These are phyloP conservation scores for Linum tenue DNA, from an alignment of 345 rosid species.

Conservation along the genomic window DNA sequence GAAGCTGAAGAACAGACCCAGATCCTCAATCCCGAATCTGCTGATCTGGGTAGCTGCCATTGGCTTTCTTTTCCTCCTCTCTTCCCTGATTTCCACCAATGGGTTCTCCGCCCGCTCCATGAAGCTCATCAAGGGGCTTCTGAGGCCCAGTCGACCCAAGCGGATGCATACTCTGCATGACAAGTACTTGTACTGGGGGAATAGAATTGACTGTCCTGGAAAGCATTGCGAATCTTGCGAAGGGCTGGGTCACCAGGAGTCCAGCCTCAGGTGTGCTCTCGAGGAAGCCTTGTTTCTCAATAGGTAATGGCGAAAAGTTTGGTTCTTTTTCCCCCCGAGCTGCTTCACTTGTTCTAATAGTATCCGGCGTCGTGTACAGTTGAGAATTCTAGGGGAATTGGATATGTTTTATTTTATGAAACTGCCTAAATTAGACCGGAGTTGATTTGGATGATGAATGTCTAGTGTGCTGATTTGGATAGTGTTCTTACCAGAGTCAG, in stretches of 20 bases:
- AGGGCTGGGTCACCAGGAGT: constrained; percentile 91
- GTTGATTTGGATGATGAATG: neutral
- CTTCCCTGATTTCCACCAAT: constrained; percentile 33
- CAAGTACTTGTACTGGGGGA: constrained; percentile 88
- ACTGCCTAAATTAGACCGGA: neutral
- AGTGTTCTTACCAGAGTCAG: neutral
- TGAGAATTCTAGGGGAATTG: too few species aligned
- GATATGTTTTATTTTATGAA: neutral
- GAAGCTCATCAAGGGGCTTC: constrained; percentile 18
- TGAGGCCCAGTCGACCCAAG: constrained; percentile 17
- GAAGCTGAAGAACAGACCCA: constrained; percentile 27
- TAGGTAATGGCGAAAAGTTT: constrained; percentile 31
- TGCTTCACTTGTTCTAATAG: neutral
- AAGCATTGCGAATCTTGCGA: constrained; percentile 75
- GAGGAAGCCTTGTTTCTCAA: constrained; percentile 82
- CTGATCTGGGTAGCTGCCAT: constrained; percentile 26
- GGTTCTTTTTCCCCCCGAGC: too few species aligned
- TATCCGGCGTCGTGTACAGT: too few species aligned
- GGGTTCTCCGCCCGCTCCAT: constrained; percentile 34
- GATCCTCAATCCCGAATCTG: constrained; percentile 26
- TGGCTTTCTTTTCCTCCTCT: constrained; percentile 33
- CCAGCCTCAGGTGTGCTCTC: constrained; percentile 93
- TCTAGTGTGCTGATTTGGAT: neutral
- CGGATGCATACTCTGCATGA: constrained; percentile 48
- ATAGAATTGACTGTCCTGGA: constrained; percentile 82